phyloP scores from a whole-genome alignment of 2,329 filamentous ascomycete species.

The Nemania bipapillata region DNA sequence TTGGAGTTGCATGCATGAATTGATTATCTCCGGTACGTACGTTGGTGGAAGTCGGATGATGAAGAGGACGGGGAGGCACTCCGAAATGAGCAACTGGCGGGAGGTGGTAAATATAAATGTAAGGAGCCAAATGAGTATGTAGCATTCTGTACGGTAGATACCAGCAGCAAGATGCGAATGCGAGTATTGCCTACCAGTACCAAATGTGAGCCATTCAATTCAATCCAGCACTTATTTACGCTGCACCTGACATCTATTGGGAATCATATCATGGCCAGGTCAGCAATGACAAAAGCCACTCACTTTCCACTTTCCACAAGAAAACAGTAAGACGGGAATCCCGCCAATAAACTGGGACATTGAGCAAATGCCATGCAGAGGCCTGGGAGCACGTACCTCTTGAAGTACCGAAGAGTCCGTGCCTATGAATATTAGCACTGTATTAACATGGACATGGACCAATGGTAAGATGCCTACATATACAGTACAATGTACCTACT shows the following conservation, averaged over 20 bases:
- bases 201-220: not conserved
- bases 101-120: conserved; percentile 15
- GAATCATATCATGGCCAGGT: conserved; percentile 5
- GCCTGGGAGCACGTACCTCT: not conserved
- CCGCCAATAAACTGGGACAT: conserved; percentile 24
- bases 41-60: not conserved
- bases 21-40: conserved; percentile 17
- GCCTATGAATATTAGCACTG: not conserved
- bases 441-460: no score
- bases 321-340: conserved; percentile 35
- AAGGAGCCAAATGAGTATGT: no score
- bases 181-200: not conserved
- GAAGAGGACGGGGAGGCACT: conserved; percentile 9
- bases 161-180: no score
- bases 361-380: conserved; percentile 7
- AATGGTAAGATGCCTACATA: no score
- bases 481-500: no score
- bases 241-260: not conserved
- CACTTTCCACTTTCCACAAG: not conserved
- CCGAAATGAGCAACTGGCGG: conserved; percentile 19
- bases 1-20: conserved; percentile 21
- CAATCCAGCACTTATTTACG: not conserved
- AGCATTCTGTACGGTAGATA: no score
- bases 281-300: conserved; percentile 34
- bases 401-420: conserved; percentile 10